Base-by-base conservation (phyloP, 2,329 filamentous ascomycete genomes). In the Juglanconis sp. region DNA sequence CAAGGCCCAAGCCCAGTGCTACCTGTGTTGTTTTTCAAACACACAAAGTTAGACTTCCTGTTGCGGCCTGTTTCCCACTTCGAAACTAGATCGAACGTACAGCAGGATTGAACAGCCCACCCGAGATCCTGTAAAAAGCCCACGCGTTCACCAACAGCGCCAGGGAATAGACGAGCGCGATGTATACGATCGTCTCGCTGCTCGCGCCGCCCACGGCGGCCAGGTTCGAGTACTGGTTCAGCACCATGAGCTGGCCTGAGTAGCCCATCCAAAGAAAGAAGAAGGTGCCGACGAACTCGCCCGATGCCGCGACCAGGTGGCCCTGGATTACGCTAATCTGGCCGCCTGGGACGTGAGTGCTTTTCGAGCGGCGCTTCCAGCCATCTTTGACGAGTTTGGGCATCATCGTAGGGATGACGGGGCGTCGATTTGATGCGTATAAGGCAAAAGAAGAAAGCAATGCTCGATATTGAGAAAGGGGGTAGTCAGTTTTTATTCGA, bases 1-100 rank as follows among this genome's bases (percentile, higher is more conserved):
- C 75, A 1, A 85, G 70, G 38, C 76, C 77, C 31, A 86, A 74
- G 0, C 81, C 82, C 1, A 86, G 71, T 0, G 83, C 82, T 10
- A 77, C 73, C 74, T 76, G 51, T 10, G 15, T 3, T 13, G 17
- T 15, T 24, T 24, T 24, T 24, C 24, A 24, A 24, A 24, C 24
- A 24, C 24, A 24, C 24, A 24, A 24, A 24, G 24, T 24, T 24
- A 24, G 24, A 24, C 24, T 24, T 24, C 24, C 24, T 24, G 24
- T 24, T 24, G 24, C 24, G 24, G 24, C 24, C 24, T 24, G 24
- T 24, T 24, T 24, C 24, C 24, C 24, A 24, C 24, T 24, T 24
- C 24, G 24, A 24, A 24, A 24, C 24, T 24, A 24, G 24, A 24
- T 24, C 24, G 2, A 24, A 56, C 53, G 24, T 67, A 76, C 75